Base-by-base conservation (phyloP, 345 rosid genomes). In the Sonneratia alba region DNA sequence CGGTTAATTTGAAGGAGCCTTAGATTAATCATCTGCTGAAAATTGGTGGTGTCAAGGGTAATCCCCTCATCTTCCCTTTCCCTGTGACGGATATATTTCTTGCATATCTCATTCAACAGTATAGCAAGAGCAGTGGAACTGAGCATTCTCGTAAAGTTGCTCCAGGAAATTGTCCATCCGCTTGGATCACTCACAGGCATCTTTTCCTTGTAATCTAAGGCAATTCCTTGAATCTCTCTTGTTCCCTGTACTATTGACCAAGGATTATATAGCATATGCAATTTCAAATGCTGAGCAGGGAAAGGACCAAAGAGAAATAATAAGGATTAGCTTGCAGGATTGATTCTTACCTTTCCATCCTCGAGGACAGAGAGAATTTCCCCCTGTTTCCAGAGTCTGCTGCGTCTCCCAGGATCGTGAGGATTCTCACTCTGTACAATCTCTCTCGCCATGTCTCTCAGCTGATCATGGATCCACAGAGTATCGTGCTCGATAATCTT, bases 361-460 rank as follows among this genome's bases (percentile, higher is more conserved):
- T 77, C 70, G 77, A 92, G 81, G 64, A 84, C 70, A 5, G 67
- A 45, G 69, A 81, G 36, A 57, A 88, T 86, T 63, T 90, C 91
- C 9, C 56, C 34, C 3, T 66, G 83, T 74, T 86, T 84, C 94
- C 87, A 88, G 22, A 92, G 77, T 75, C 98, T 81, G 72, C 90
- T 92, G 11, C 81, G 77, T 76, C 56, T 72, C 63, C 85, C 78
- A n/a, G 84, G 86, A 75, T 81, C 80, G 1, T 0, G 18, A 1
- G 21, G 59, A 40, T 1, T 70, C 62, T 79, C 82, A 2, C 49
- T 53, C 9, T 7, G 73, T 66, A 77, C 91, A 32, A 92, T 83
- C 66, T 86, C 82, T 72, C 86, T 83, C 68, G 88, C 98, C 98
- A 92, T 92, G 74, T 92, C 95, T 67, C 79, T 80, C 27, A 92